A percentile compares a stretch with the other conserved stretches of the same genome.
phyloP scores from a whole-genome alignment of 768 basidiomycete genomes.

The Termitomyces sp. region DNA sequence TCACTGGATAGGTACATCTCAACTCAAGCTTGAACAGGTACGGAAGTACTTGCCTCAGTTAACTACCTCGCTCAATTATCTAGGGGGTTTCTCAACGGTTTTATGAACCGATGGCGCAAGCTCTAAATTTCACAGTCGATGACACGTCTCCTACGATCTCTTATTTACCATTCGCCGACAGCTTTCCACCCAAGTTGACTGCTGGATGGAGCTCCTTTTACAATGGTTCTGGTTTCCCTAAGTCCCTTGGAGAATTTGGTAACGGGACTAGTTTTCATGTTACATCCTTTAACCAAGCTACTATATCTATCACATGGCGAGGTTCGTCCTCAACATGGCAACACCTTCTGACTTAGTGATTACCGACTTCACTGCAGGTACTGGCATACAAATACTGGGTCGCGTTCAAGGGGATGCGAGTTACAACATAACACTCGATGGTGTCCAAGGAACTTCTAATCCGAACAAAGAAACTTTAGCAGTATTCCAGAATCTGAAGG shows the following conservation, averaged over 20 bases:
- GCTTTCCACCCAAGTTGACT: slow-evolving; percentile 39
- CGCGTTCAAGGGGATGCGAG: slow-evolving; percentile 33
- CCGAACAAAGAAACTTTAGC: slow-evolving; percentile 40
- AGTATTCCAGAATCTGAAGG: slow-evolving; percentile 38
- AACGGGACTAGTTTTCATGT: slow-evolving; percentile 56
- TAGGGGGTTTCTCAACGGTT: neutral
- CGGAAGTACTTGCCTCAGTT: too few relatives aligned
- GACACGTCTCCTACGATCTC: slow-evolving; percentile 61
- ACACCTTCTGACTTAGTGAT: neutral
- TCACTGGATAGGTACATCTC: neutral
- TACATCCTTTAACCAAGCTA: slow-evolving; percentile 56
- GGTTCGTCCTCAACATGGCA: slow-evolving; percentile 35
- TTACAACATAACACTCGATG: slow-evolving; percentile 53
- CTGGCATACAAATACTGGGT: slow-evolving; percentile 57
- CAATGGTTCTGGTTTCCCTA: slow-evolving; percentile 42
- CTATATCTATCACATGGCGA: slow-evolving; percentile 52
- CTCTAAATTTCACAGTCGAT: slow-evolving; percentile 34
- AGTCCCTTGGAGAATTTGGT: slow-evolving; percentile 36
- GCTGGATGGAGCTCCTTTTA: slow-evolving; percentile 72
- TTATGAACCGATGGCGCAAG: slow-evolving; percentile 14
- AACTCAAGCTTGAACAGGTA: neutral
- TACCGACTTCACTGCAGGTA: slow-evolving; percentile 38
- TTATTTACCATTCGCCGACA: slow-evolving; percentile 60
- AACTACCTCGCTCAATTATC: neutral
- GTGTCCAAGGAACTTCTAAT: slow-evolving; percentile 22